These are phyloP conservation scores for Daphne laureola DNA, from an alignment of 441 rosid species.

Conservation along the genomic window DNA sequence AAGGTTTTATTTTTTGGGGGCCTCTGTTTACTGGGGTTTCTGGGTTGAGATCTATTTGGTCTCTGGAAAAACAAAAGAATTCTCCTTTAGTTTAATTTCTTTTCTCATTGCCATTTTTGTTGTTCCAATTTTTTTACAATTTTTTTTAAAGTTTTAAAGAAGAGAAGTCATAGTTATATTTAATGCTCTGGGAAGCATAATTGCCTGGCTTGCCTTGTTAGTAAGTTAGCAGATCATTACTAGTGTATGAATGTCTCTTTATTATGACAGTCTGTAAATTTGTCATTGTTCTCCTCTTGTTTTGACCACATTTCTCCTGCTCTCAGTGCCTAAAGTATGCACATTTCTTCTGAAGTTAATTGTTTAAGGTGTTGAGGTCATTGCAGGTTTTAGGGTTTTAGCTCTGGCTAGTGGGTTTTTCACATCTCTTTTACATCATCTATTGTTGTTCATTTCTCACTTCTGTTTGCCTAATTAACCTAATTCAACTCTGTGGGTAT, in stretches of 20 bases:
- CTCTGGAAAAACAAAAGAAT: neutral
- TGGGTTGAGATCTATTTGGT: slow-evolving; percentile 18
- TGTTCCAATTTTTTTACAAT: slow-evolving; percentile 5
- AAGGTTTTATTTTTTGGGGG: neutral
- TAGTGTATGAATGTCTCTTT: neutral
- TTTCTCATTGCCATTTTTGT: slow-evolving; percentile 12
- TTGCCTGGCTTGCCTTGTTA: slow-evolving; percentile 6
- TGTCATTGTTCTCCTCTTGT: slow-evolving; percentile 13
- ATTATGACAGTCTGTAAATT: slow-evolving; percentile 1
- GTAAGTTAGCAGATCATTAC: neutral
- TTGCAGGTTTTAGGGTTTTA: neutral
- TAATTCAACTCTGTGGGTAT: slow-evolving; percentile 3
- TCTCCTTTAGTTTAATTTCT: neutral
- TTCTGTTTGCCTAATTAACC: neutral
- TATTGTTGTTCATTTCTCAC: too few species aligned
- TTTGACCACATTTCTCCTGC: slow-evolving; percentile 15
- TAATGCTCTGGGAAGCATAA: neutral
- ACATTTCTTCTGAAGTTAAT: slow-evolving; percentile 9
- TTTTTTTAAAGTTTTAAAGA: neutral
- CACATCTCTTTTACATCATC: neutral
- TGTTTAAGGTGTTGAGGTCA: neutral
- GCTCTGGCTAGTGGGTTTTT: neutral
- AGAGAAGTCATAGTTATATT: neutral
- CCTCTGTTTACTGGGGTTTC: slow-evolving; percentile 11
- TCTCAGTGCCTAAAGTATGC: slow-evolving; percentile 8